Evolutionary conservation across 2,329 filamentous ascomycete species (phyloP), one percentile per base, ranked within the genome.

Genomic region (Aspergillus latus): DNA sequence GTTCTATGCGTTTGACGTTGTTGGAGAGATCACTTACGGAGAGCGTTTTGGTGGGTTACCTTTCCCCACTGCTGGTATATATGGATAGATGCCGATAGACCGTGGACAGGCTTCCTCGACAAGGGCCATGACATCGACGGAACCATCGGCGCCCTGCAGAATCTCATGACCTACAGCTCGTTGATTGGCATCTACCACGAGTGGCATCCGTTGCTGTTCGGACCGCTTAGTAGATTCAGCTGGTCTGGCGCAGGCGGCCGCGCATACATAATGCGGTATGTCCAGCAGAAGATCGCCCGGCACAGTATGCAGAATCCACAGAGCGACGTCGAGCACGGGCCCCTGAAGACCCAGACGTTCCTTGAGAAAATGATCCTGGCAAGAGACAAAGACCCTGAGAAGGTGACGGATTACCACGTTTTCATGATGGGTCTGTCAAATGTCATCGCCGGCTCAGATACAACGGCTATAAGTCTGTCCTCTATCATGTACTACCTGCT

Each of bases 11-110:
- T 72, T 72, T 49, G 70, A 72, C 47, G 78, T 82, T 1, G 81
- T 84, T 30, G 80, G 79, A 0, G 73, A 78, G 37, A 79, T 84
- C 15, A 81, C 78, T 0, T 76, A 76, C 34, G 67, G 69, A 10
- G 56, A 68, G 51, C 59, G 66, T 37, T 68, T 67, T 42, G 67
- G 69, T 68, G 54, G 30, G 72, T 69, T 10, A 6, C 13, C 30
- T n/a, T 39, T 15, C 7, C 29, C 13, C 4, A 13, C 11, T 8
- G 11, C 21, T 16, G 13, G 13, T 13, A 13, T 40, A 13, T 40
- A n/a, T 21, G 8, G 5, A 9, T 10, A 26, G 16, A 8, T 15
- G n/a, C 39, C 74, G 66, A 10, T 65, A 21, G 4, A 64, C 2
- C 21, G 21, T 21, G 62, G 66, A 0, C 76, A 60, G 80, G 79